A percentile compares a stretch with the other conserved stretches of the same genome.
Evolutionary conservation across 2,329 filamentous ascomycete species (phyloP).

Genomic region (Aspergillus niger): DNA sequence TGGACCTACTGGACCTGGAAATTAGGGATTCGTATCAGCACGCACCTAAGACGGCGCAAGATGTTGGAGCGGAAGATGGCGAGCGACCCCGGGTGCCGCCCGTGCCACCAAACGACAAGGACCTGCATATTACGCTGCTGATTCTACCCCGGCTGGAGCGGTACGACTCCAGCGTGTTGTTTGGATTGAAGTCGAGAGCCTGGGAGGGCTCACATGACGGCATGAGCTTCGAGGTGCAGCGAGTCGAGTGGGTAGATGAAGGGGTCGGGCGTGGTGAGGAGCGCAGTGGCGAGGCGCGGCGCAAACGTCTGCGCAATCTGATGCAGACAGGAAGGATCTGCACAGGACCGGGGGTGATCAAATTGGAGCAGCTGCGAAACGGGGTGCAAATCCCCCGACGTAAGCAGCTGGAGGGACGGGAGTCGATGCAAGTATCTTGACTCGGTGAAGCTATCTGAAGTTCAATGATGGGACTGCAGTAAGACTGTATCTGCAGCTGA

Average conservation of each 20-base stretch:
- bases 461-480: no score
- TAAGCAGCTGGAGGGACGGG: slow-evolving; percentile 28
- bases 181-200: slow-evolving; percentile 78
- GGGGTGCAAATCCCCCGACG: slow-evolving; percentile 34
- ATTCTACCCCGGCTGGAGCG: slow-evolving; percentile 77
- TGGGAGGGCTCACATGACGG: slow-evolving; percentile 81
- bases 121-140: slow-evolving; percentile 83
- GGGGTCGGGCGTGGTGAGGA: slow-evolving; percentile 50
- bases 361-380: slow-evolving; percentile 37
- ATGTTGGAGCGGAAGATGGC: slow-evolving; percentile 22
- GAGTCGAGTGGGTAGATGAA: slow-evolving; percentile 84
- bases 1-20: slow-evolving; percentile 62
- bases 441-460: no score
- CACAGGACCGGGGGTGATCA: slow-evolving; percentile 41
- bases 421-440: slow-evolving; percentile 37
- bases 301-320: slow-evolving; percentile 51
- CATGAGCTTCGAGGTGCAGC: slow-evolving; percentile 81
- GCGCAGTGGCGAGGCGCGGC: slow-evolving; percentile 49
- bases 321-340: slow-evolving; percentile 48
- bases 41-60: slow-evolving; percentile 47
- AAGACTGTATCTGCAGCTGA: neutral
- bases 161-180: slow-evolving; percentile 74
- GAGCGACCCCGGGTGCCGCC: slow-evolving; percentile 41
- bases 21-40: slow-evolving; percentile 51
- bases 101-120: slow-evolving; percentile 65